These are phyloP conservation scores for Cercospora sp. DNA, from an alignment of 2,329 filamentous ascomycete species.

Conservation along the genomic window DNA sequence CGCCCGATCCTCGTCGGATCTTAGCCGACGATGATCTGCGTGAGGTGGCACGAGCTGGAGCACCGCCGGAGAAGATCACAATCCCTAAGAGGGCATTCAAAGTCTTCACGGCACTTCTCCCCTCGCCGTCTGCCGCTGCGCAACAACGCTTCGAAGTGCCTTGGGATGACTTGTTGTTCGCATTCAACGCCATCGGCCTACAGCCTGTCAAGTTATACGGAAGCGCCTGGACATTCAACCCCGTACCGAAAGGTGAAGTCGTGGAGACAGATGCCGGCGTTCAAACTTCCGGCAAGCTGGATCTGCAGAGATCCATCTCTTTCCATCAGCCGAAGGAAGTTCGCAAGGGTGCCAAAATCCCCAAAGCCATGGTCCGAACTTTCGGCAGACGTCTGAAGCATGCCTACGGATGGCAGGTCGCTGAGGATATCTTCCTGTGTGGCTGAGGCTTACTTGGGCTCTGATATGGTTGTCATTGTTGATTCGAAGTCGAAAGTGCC, in stretches of 20 bases:
- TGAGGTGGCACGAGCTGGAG: background rate
- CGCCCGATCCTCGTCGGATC: conserved; percentile 19
- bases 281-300: conserved; percentile 33
- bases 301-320: conserved; percentile 55
- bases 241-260: conserved; percentile 28
- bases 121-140: conserved; percentile 34
- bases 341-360: conserved; percentile 48
- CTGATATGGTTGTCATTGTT: background rate
- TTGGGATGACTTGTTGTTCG: conserved; percentile 57
- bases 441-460: conserved; percentile 15
- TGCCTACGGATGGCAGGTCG: conserved; percentile 33
- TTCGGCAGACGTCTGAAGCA: conserved; percentile 53
- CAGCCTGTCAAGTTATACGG: conserved; percentile 59
- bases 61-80: conserved; percentile 12
- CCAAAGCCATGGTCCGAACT: conserved; percentile 46
- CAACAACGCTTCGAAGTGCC: conserved; percentile 51
- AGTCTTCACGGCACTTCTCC: conserved; percentile 49
- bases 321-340: conserved; percentile 63
- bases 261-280: conserved; percentile 12
- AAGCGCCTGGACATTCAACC: conserved; percentile 62
- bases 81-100: conserved; percentile 37
- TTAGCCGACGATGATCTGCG: background rate
- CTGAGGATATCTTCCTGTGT: conserved; percentile 30
- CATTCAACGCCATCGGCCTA: conserved; percentile 55
- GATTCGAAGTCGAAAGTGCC: background rate